Evolutionary conservation across 805 yeast genomes (phyloP).

Genomic region (Lachancea sp.): DNA sequence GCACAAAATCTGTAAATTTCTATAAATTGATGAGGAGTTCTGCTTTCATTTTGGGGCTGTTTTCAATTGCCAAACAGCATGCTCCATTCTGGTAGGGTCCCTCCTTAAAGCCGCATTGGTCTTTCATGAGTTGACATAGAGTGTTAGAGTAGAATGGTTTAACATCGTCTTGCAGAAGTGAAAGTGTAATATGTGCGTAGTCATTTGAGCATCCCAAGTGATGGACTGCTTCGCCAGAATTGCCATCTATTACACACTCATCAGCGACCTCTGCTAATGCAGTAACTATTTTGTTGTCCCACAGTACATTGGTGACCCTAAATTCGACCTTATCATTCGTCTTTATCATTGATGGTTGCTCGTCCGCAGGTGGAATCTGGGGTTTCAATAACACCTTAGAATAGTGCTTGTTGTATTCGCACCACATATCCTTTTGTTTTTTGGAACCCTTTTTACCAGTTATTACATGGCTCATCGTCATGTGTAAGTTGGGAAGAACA

Average conservation of each 20-base stretch:
- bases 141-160: slow-evolving; percentile 50
- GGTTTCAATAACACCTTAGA: slow-evolving; percentile 10
- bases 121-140: slow-evolving; percentile 24
- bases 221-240: slow-evolving; percentile 11
- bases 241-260: slow-evolving; percentile 12
- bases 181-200: slow-evolving; percentile 68
- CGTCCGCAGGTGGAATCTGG: background rate
- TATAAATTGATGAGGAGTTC: slow-evolving; percentile 20
- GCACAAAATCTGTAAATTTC: background rate
- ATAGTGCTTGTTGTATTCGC: slow-evolving; percentile 21
- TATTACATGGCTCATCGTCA: slow-evolving; percentile 53
- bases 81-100: slow-evolving; percentile 6
- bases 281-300: slow-evolving; percentile 42
- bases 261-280: background rate
- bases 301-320: slow-evolving; percentile 39
- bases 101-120: slow-evolving; percentile 6
- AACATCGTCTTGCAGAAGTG: slow-evolving; percentile 41
- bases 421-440: slow-evolving; percentile 26
- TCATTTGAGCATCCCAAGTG: slow-evolving; percentile 36
- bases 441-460: slow-evolving; percentile 30
- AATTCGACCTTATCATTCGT: slow-evolving; percentile 36
- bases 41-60: slow-evolving; percentile 13
- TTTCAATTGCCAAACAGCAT: slow-evolving; percentile 12
- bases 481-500: slow-evolving; percentile 54
- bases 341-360: slow-evolving; percentile 1